A percentile compares a stretch with the other conserved stretches of the same genome.
phyloP scores from a whole-genome alignment of 495 filamentous ascomycete genomes.

The Friedmanniomyces endolithicus region DNA sequence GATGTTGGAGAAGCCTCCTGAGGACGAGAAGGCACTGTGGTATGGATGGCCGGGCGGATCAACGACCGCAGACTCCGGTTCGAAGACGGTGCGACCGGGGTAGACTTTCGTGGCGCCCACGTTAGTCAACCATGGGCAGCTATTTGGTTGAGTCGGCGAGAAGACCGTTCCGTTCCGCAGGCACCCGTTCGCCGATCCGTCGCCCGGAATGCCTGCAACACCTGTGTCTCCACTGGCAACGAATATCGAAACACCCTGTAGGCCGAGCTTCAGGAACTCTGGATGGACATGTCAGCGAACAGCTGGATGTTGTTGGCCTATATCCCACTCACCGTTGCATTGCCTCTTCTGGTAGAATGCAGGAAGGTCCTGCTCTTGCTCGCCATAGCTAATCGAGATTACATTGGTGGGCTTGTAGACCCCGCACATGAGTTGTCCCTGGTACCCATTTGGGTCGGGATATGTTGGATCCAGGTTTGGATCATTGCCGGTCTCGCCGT shows the following conservation, averaged over 20 bases:
- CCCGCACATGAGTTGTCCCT: conserved; percentile 19
- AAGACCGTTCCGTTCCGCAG: conserved; percentile 22
- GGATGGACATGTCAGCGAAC: not conserved
- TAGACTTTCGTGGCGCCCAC: conserved; percentile 25
- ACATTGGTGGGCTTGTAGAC: conserved; percentile 22
- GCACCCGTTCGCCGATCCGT: conserved; percentile 11
- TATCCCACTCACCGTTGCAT: conserved; percentile 9
- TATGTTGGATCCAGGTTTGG: conserved; percentile 19
- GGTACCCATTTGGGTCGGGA: conserved; percentile 21
- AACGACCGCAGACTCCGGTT: conserved; percentile 30
- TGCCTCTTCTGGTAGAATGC: conserved; percentile 16
- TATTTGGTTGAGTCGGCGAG: conserved; percentile 18
- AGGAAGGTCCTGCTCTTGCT: conserved; percentile 14
- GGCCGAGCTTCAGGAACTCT: conserved; percentile 49
- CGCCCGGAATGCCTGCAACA: conserved; percentile 27
- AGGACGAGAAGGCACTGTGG: conserved; percentile 23
- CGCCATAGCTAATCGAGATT: conserved; percentile 18
- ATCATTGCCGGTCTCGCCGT: conserved; percentile 22
- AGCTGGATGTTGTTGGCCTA: not conserved
- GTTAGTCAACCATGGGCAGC: conserved; percentile 36
- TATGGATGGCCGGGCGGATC: conserved; percentile 14
- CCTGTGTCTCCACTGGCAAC: conserved; percentile 51
- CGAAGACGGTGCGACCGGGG: conserved; percentile 17
- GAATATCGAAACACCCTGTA: conserved; percentile 50
- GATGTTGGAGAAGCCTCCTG: conserved; percentile 40